Percentiles rank a stretch among this genome's conserved stretches.
phyloP scores from a whole-genome alignment of 1,139 yeast species.

The Suhomyces bolitotheri region DNA sequence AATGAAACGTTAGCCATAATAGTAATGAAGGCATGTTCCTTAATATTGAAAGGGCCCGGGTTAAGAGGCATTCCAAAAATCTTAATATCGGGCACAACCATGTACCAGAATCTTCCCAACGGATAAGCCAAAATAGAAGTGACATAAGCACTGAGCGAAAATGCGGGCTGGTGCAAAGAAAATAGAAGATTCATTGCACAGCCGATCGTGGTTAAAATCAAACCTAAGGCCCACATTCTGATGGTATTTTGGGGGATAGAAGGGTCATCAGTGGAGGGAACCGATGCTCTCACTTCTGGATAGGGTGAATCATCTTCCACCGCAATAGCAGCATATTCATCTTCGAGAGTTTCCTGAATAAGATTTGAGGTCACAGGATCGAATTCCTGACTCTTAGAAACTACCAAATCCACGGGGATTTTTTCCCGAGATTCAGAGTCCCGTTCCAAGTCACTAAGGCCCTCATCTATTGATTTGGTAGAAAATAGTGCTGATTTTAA shows the following conservation, averaged over 20 bases:
- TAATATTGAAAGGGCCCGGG: constrained; percentile 65
- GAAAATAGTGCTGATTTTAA: constrained; percentile 1
- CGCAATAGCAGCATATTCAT: constrained; percentile 44
- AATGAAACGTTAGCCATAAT: constrained; percentile 62
- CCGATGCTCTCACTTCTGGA: constrained; percentile 71
- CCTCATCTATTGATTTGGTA: constrained; percentile 4
- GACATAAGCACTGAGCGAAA: constrained; percentile 56
- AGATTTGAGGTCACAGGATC: constrained; percentile 37
- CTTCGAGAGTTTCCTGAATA: constrained; percentile 24
- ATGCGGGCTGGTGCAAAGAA: constrained; percentile 58
- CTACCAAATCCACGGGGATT: constrained; percentile 19
- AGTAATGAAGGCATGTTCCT: constrained; percentile 66
- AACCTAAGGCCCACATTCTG: constrained; percentile 58
- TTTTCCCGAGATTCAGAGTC: constrained; percentile 23
- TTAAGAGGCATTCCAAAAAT: constrained; percentile 49
- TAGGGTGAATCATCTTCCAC: constrained; percentile 61
- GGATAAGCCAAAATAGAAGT: constrained; percentile 66
- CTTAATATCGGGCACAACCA: constrained; percentile 44
- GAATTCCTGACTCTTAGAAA: constrained; percentile 36
- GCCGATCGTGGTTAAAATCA: constrained; percentile 58
- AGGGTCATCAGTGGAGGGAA: constrained; percentile 61
- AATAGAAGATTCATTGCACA: constrained; percentile 62
- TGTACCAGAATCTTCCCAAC: constrained; percentile 53
- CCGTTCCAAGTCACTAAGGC: constrained; percentile 1
- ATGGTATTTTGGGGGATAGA: constrained; percentile 58